These are phyloP conservation scores for Alliaria petiolata DNA, from an alignment of 345 rosid species.

Conservation along the genomic window DNA sequence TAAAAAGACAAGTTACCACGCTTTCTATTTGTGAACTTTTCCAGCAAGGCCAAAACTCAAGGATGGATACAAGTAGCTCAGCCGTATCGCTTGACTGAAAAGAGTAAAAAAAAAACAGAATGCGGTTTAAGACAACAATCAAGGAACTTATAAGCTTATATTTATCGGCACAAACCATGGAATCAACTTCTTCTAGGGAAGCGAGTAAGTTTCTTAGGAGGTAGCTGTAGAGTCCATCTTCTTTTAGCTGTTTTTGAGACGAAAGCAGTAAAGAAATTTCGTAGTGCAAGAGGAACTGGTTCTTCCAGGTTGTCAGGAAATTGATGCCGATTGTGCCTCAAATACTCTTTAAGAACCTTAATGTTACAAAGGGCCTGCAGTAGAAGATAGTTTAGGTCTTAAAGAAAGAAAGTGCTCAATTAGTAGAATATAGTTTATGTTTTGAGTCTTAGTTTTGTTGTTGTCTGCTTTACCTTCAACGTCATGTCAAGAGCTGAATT, in stretches of 20 bases:
- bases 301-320: neutral
- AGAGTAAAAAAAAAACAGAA: neutral
- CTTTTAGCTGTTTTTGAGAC: neutral
- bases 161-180: constrained; percentile 8
- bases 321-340: neutral
- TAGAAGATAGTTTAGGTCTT: no score
- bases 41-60: constrained; percentile 1
- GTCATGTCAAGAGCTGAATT: constrained; percentile 1
- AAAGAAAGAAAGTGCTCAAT: no score
- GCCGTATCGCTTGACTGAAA: constrained; percentile 8
- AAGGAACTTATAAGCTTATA: neutral
- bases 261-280: constrained; percentile 1
- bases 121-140: neutral
- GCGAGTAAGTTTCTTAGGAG: constrained; percentile 2
- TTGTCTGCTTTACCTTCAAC: neutral
- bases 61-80: constrained; percentile 2
- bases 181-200: neutral
- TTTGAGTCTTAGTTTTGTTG: neutral
- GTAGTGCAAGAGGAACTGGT: constrained; percentile 2
- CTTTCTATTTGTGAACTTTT: neutral
- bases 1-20: neutral
- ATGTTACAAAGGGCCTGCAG: constrained; percentile 14
- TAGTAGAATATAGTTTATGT: no score
- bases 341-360: constrained; percentile 1
- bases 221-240: constrained; percentile 3